Conservation (phyloP, 1,284 basidiomycete genomes). For the Abortiporus biennis region DNA sequence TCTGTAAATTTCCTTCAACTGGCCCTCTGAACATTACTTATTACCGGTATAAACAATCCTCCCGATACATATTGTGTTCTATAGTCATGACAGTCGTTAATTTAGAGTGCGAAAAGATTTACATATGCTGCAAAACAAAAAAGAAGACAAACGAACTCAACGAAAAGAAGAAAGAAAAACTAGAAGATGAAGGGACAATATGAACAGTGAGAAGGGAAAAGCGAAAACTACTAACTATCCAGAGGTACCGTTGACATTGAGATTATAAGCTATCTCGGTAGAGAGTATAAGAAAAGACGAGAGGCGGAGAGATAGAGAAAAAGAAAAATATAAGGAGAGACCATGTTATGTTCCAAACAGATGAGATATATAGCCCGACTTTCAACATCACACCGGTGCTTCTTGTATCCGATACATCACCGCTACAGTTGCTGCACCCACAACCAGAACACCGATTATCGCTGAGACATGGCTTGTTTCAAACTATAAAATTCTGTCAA, state of each 20-base stretch:
- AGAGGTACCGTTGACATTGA: slow-evolving; percentile 1
- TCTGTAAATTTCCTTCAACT: no score
- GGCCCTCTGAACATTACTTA: no score
- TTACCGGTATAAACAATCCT: no score
- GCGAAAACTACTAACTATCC: slow-evolving; percentile 4
- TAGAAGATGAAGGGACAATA: background rate
- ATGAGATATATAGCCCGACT: background rate
- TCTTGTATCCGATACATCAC: slow-evolving; percentile 63
- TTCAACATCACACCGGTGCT: slow-evolving; percentile 21
- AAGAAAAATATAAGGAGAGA: background rate
- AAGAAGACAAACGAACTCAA: slow-evolving; percentile 4
- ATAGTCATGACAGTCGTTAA: slow-evolving; percentile 6
- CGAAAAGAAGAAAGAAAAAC: slow-evolving; percentile 4
- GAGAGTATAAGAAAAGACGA: background rate
- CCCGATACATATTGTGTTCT: background rate
- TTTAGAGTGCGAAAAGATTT: slow-evolving; percentile 1
- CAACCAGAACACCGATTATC: slow-evolving; percentile 51
- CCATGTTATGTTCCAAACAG: background rate
- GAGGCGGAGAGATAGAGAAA: background rate
- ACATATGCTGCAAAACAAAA: background rate
- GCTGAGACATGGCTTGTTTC: slow-evolving; percentile 29
- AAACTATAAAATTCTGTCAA: slow-evolving; percentile 5
- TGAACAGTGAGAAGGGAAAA: background rate
- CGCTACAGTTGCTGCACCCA: slow-evolving; percentile 59
- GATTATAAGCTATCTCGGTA: background rate